Percentiles rank a stretch among this genome's conserved stretches.
Evolutionary conservation across 306 rosid species (phyloP).

Genomic region (Trifolium pratense): DNA sequence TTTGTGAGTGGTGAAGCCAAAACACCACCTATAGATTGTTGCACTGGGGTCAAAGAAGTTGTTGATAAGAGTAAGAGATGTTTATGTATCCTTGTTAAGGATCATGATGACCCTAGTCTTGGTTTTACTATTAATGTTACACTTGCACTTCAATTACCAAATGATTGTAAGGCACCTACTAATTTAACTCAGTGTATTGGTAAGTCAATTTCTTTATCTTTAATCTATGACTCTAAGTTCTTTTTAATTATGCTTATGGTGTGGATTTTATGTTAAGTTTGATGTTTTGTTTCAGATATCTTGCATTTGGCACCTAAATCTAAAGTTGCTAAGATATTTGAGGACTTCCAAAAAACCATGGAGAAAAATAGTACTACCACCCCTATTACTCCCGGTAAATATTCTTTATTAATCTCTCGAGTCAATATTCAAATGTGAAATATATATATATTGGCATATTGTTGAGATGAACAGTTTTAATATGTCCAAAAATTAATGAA

Average conservation of each 20-base stretch:
- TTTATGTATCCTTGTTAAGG: constrained; percentile 70
- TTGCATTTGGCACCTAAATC: constrained; percentile 76
- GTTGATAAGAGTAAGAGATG: constrained; percentile 64
- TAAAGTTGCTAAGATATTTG: constrained; percentile 60
- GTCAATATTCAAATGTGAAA: no score
- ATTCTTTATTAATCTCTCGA: not conserved
- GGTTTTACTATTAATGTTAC: constrained; percentile 65
- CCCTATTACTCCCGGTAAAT: constrained; percentile 49
- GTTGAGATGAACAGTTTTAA: no score
- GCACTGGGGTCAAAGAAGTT: constrained; percentile 64
- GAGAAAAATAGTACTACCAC: constrained; percentile 28
- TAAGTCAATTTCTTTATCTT: constrained; percentile 34
- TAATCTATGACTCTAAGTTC: not conserved
- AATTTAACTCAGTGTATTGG: constrained; percentile 67
- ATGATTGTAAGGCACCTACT: constrained; percentile 55
- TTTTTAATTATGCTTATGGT: not conserved
- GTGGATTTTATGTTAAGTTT: not conserved
- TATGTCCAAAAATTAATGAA: no score
- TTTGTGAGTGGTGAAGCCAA: constrained; percentile 67
- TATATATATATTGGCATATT: no score
- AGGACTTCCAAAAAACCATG: constrained; percentile 34
- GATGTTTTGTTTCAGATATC: constrained; percentile 54
- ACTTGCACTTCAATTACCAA: constrained; percentile 65
- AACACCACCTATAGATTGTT: constrained; percentile 70
- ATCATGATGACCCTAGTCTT: constrained; percentile 72